Percentiles rank a stretch among this genome's conserved stretches.
These are phyloP conservation scores for Hyaloscypha hepaticicola DNA, from an alignment of 495 filamentous ascomycete species.

Conservation along the genomic window DNA sequence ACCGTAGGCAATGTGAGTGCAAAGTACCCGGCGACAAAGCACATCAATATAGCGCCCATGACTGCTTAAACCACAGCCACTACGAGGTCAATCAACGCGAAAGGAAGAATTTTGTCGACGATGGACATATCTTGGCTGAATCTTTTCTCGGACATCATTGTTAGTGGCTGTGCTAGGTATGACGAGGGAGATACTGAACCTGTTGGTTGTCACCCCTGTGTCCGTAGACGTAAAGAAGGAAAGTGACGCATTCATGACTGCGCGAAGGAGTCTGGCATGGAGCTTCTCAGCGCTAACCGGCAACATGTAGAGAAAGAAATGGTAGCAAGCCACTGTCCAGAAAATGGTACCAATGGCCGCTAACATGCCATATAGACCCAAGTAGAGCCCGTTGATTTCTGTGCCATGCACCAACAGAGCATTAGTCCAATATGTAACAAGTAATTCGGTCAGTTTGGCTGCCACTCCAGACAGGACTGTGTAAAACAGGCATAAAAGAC, in stretches of 20 bases:
- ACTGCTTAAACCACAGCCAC: too few species aligned
- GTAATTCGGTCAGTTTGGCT: background rate
- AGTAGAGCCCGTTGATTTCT: background rate
- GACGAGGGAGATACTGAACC: background rate
- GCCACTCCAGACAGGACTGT: background rate
- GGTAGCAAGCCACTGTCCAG: too few species aligned
- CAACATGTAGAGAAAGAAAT: background rate
- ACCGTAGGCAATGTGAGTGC: background rate
- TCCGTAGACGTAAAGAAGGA: conserved; percentile 32
- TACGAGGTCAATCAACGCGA: too few species aligned
- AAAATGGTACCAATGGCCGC: too few species aligned
- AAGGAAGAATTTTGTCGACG: conserved; percentile 18
- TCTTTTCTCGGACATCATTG: background rate
- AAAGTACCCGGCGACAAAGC: too few species aligned
- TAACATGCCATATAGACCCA: too few species aligned
- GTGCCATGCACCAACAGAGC: background rate
- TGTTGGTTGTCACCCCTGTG: conserved; percentile 28
- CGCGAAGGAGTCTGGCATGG: conserved; percentile 28
- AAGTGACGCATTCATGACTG: conserved; percentile 28
- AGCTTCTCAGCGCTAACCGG: conserved; percentile 7
- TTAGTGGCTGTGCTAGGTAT: background rate
- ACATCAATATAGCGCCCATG: too few species aligned
- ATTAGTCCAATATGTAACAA: conserved; percentile 3
- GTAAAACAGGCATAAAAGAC: conserved; percentile 1
- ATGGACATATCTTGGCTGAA: conserved; percentile 32